Conservation (phyloP, 2,329 filamentous ascomycete genomes). For the Pleomassaria siparia region DNA sequence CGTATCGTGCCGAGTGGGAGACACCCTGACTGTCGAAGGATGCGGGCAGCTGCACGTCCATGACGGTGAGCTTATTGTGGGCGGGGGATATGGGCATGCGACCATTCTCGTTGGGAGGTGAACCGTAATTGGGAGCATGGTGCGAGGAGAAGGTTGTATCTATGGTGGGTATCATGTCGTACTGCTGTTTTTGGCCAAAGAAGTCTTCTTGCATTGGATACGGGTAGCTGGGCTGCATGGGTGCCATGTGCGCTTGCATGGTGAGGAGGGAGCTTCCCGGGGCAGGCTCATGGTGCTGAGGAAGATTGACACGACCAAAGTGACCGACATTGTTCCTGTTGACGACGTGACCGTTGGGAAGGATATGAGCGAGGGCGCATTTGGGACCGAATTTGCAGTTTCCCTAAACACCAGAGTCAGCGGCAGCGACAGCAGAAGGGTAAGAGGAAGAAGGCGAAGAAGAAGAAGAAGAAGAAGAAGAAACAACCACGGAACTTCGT, state of each 20-base stretch:
- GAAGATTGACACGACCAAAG: constrained; percentile 69
- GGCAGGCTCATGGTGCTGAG: constrained; percentile 67
- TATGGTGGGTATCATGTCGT: constrained; percentile 57
- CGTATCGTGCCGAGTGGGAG: constrained; percentile 85
- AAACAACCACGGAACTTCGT: neutral
- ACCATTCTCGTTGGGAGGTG: constrained; percentile 68
- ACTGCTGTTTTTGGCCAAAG: constrained; percentile 40
- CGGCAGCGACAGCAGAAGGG: neutral
- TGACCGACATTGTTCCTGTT: constrained; percentile 64
- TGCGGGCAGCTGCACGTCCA: constrained; percentile 88
- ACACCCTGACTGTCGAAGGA: constrained; percentile 97
- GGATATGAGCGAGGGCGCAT: constrained; percentile 93
- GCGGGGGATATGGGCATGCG: constrained; percentile 79
- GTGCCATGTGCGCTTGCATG: constrained; percentile 53
- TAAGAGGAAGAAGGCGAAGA: too few relatives aligned
- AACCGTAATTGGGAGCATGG: constrained; percentile 71
- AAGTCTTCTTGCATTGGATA: constrained; percentile 47
- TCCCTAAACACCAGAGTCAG: constrained; percentile 59
- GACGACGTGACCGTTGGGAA: constrained; percentile 89
- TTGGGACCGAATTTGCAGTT: constrained; percentile 99
- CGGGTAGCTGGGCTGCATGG: constrained; percentile 44
- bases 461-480: too few relatives aligned
- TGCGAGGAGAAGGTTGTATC: constrained; percentile 62
- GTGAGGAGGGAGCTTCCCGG: constrained; percentile 73
- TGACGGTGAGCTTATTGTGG: constrained; percentile 75